These are phyloP conservation scores for Saussurea involucrata DNA, from an alignment of 129 eudicot species.

Conservation along the genomic window DNA sequence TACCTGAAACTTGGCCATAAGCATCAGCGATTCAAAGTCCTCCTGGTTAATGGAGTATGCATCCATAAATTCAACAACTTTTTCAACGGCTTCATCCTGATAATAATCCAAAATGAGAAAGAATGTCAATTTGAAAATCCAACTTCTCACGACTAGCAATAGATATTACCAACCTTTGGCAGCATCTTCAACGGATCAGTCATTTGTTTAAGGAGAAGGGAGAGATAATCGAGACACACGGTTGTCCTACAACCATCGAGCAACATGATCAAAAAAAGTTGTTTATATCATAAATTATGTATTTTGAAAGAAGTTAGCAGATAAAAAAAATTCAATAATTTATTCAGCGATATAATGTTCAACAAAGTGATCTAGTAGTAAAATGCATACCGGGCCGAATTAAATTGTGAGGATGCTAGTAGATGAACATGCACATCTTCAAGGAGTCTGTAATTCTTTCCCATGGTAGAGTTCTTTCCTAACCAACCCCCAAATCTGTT, in stretches of 20 bases:
- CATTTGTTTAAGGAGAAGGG: constrained; percentile 73
- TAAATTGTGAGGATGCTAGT: constrained; percentile 72
- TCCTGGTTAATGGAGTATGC: constrained; percentile 84
- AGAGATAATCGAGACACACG: constrained; percentile 70
- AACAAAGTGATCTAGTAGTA: not conserved
- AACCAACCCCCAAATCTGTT: constrained; percentile 99
- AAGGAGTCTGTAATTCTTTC: constrained; percentile 84
- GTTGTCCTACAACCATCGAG: constrained; percentile 59
- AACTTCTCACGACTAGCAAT: not conserved
- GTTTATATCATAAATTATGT: not conserved
- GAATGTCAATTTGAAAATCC: not conserved
- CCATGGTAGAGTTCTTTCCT: constrained; percentile 96
- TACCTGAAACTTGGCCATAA: constrained; percentile 82
- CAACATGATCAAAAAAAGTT: not conserved
- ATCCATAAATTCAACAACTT: constrained; percentile 96
- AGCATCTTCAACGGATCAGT: constrained; percentile 72
- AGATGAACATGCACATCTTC: constrained; percentile 94
- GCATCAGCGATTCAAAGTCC: constrained; percentile 74
- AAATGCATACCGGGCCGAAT: constrained; percentile 63
- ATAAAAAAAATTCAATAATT: not conserved
- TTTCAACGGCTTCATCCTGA: constrained; percentile 96
- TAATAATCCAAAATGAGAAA: constrained; percentile 1
- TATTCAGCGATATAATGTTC: not conserved
- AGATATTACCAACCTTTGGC: constrained; percentile 54
- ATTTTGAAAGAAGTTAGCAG: not conserved